Conservation (phyloP, 1,284 basidiomycete species). For the Farysia itapuensis region DNA sequence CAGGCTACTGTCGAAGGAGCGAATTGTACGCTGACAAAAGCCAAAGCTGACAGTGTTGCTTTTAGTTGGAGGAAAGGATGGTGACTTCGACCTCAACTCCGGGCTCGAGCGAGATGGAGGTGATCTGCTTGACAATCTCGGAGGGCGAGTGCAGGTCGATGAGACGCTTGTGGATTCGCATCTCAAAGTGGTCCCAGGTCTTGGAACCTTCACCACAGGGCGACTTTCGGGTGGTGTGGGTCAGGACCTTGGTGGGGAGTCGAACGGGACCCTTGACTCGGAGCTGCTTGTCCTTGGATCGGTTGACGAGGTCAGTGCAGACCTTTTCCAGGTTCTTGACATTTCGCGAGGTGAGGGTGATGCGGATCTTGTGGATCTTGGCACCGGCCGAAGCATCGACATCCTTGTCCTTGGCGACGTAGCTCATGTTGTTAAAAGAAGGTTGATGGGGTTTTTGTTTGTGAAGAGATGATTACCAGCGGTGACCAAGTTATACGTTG, state of each 20-base stretch:
- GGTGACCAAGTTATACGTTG: slow-evolving; percentile 61
- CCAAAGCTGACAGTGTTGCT: too few relatives aligned
- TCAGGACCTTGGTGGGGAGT: slow-evolving; percentile 96
- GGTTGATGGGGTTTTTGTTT: slow-evolving; percentile 1
- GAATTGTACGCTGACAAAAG: too few relatives aligned
- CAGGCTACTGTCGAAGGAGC: too few relatives aligned
- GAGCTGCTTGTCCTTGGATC: slow-evolving; percentile 99
- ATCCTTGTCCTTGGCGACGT: slow-evolving; percentile 99
- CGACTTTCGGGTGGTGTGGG: slow-evolving; percentile 85
- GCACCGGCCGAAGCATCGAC: slow-evolving; percentile 69
- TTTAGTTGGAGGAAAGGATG: slow-evolving; percentile 69
- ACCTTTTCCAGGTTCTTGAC: slow-evolving; percentile 99
- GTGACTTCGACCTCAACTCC: slow-evolving; percentile 99
- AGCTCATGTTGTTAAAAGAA: slow-evolving; percentile 77
- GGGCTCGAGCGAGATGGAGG: slow-evolving; percentile 96
- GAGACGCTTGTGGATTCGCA: slow-evolving; percentile 99
- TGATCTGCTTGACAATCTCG: slow-evolving; percentile 99
- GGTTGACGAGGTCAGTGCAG: slow-evolving; percentile 93
- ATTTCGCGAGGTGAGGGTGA: slow-evolving; percentile 97
- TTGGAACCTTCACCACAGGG: slow-evolving; percentile 92
- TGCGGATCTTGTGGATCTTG: slow-evolving; percentile 99
- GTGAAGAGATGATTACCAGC: slow-evolving; percentile 64
- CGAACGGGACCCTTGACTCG: slow-evolving; percentile 98
- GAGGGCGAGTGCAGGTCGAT: slow-evolving; percentile 98
- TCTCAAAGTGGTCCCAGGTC: slow-evolving; percentile 99